A percentile compares a stretch with the other conserved stretches of the same genome.
phyloP scores from a whole-genome alignment of 352 stramenopile genomes.

The Phytophthora brassicae region DNA sequence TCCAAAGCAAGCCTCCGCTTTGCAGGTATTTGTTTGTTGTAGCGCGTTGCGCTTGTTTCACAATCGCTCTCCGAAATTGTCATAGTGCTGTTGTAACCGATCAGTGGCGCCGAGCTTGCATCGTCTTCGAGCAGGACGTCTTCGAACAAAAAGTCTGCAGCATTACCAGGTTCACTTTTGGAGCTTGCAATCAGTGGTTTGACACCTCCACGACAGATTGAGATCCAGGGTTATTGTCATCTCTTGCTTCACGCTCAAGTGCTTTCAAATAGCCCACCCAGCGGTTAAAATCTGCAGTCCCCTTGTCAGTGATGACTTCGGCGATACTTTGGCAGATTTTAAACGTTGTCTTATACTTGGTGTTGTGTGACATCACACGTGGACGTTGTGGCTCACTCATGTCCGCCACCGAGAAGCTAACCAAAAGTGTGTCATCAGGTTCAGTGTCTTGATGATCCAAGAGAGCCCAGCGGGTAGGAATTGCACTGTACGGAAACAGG shows the following conservation, averaged over 20 bases:
- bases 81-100: too few species aligned
- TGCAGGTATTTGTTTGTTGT: background rate
- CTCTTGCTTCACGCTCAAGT: background rate
- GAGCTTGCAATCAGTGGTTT: too few species aligned
- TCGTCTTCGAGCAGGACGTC: too few species aligned
- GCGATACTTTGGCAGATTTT: slow-evolving; percentile 10
- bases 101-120: too few species aligned
- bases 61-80: too few species aligned
- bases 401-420: background rate
- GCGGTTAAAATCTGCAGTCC: background rate
- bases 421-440: background rate
- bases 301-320: slow-evolving; percentile 10
- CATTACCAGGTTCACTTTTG: too few species aligned
- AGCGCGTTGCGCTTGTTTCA: background rate
- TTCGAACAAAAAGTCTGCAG: too few species aligned
- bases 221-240: background rate
- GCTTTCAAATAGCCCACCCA: slow-evolving; percentile 4
- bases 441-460: background rate
- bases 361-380: slow-evolving; percentile 3
- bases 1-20: too few species aligned
- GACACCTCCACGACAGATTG: too few species aligned
- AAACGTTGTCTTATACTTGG: slow-evolving; percentile 5
- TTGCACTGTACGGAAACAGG: background rate
- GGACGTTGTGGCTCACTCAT: background rate
- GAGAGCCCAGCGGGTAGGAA: background rate